Percentiles rank a stretch among this genome's conserved stretches.
These are phyloP conservation scores for Erigeron canadensis DNA, from an alignment of 129 eudicot species.

Conservation along the genomic window DNA sequence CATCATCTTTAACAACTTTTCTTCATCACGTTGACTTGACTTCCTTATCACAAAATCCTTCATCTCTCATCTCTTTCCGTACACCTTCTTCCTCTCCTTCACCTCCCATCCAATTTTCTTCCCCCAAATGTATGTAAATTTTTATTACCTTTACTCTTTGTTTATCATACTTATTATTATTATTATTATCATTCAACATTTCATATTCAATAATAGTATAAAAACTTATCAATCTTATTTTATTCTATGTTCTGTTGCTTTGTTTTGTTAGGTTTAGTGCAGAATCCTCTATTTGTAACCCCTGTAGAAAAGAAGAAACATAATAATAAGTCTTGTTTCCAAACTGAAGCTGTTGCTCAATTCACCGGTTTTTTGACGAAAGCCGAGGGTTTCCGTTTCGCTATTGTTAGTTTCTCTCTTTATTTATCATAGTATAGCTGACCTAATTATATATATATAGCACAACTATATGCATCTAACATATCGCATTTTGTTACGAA, in stretches of 20 bases:
- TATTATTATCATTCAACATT: not conserved
- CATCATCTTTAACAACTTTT: constrained; percentile 5
- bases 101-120: constrained; percentile 14
- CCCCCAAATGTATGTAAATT: constrained; percentile 18
- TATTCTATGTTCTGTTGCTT: not conserved
- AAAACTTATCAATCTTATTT: not conserved
- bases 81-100: constrained; percentile 10
- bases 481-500: not conserved
- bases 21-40: constrained; percentile 7
- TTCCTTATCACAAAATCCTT: constrained; percentile 6
- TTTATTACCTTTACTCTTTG: not conserved
- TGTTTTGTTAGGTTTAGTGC: constrained; percentile 7
- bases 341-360: constrained; percentile 65
- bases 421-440: not conserved
- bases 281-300: constrained; percentile 26
- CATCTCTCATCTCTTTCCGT: constrained; percentile 13
- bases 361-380: constrained; percentile 63
- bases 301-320: constrained; percentile 30
- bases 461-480: not conserved
- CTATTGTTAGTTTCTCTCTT: constrained; percentile 48
- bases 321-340: constrained; percentile 20
- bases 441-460: not conserved
- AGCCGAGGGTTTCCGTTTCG: constrained; percentile 77
- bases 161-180: no score
- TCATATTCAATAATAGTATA: not conserved